Evolutionary conservation across 257 asterid species (phyloP).

Genomic region (Scutellaria galericulata): DNA sequence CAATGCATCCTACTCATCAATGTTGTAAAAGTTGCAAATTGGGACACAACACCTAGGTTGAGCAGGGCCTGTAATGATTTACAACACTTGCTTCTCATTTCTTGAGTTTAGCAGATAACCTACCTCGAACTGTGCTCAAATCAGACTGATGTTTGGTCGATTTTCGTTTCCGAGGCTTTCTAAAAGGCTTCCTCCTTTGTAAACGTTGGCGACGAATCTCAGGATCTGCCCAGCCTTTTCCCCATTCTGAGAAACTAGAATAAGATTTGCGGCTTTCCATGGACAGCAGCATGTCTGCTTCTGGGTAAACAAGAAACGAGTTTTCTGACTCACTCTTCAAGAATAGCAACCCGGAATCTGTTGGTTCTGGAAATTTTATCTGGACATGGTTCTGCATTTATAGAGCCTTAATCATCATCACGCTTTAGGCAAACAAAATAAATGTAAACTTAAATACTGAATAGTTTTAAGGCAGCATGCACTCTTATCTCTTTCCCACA

Average conservation of each 20-base stretch:
- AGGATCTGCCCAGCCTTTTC: conserved; percentile 89
- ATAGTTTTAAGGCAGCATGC: too few relatives aligned
- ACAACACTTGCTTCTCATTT: conserved; percentile 23
- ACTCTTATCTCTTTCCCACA: too few relatives aligned
- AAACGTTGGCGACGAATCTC: conserved; percentile 76
- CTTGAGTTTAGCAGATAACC: conserved; percentile 65
- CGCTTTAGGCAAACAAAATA: too few relatives aligned
- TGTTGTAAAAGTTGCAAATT: too few relatives aligned
- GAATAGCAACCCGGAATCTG: conserved; percentile 53
- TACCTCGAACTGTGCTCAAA: conserved; percentile 66
- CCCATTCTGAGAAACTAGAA: conserved; percentile 80
- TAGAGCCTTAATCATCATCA: too few relatives aligned
- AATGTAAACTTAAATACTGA: too few relatives aligned
- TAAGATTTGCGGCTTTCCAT: conserved; percentile 43
- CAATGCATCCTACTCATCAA: neutral
- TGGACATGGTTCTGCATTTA: conserved; percentile 59
- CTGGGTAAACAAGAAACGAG: conserved; percentile 61
- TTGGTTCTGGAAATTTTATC: conserved; percentile 62
- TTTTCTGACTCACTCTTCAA: conserved; percentile 47
- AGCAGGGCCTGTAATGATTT: too few relatives aligned
- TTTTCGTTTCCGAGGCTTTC: conserved; percentile 51
- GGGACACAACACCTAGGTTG: too few relatives aligned
- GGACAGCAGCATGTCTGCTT: conserved; percentile 77
- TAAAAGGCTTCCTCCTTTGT: conserved; percentile 37
- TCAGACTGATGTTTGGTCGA: conserved; percentile 39